Conservation (phyloP, 768 basidiomycete species). For the Termitomyces sp. region DNA sequence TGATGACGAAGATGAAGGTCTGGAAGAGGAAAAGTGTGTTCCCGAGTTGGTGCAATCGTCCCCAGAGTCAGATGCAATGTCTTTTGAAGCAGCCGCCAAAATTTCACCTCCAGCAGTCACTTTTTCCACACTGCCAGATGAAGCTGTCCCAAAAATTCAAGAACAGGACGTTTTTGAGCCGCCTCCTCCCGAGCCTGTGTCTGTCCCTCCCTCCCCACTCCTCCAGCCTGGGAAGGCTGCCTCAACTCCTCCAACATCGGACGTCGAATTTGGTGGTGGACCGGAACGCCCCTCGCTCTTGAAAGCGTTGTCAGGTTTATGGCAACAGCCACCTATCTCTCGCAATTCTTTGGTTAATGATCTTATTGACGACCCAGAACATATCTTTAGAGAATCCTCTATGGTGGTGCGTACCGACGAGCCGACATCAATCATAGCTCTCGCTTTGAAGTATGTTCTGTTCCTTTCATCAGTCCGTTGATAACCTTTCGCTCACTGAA, state of each 20-base stretch:
- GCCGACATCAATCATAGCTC: conserved; percentile 95
- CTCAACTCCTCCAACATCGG: conserved; percentile 42
- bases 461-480: conserved; percentile 1
- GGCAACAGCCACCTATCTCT: conserved; percentile 53
- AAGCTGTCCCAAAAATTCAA: background rate
- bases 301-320: conserved; percentile 79
- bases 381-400: conserved; percentile 90
- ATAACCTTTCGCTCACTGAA: conserved; percentile 1
- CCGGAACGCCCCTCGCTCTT: conserved; percentile 71
- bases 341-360: conserved; percentile 65
- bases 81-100: conserved; percentile 19
- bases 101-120: conserved; percentile 18
- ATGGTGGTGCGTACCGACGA: conserved; percentile 97
- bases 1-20: conserved; percentile 48
- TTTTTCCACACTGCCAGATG: conserved; percentile 9
- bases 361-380: conserved; percentile 74
- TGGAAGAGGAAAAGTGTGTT: conserved; percentile 33
- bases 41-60: conserved; percentile 21
- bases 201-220: conserved; percentile 56
- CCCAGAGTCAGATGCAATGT: conserved; percentile 19
- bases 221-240: conserved; percentile 31
- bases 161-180: conserved; percentile 10
- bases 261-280: conserved; percentile 45
- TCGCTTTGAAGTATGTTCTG: conserved; percentile 76
- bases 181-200: conserved; percentile 25